These are phyloP conservation scores for Penicillium pulvis DNA, from an alignment of 495 filamentous ascomycete genomes.

Conservation along the genomic window DNA sequence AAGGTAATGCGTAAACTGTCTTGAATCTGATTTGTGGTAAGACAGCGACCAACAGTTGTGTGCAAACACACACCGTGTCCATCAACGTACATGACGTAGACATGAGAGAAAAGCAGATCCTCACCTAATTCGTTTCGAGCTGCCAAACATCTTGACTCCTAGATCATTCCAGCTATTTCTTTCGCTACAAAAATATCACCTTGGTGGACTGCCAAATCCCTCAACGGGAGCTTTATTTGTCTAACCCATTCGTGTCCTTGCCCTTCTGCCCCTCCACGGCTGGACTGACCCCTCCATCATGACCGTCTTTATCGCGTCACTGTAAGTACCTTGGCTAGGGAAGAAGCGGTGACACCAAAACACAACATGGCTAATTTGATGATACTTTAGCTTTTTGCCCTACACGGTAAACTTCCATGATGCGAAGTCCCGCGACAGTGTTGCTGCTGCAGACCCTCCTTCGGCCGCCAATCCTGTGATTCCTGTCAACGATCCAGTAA, in stretches of 20 bases:
- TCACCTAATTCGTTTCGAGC: constrained; percentile 21
- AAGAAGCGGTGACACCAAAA: background rate
- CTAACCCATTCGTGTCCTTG: constrained; percentile 13
- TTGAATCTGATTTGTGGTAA: background rate
- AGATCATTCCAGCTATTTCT: constrained; percentile 11
- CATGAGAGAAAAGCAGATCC: constrained; percentile 34
- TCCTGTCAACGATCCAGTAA: constrained; percentile 37
- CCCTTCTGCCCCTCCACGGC: constrained; percentile 14
- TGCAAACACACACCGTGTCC: background rate
- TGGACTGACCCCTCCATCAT: constrained; percentile 46
- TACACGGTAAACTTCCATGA: constrained; percentile 80
- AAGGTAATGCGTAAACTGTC: background rate
- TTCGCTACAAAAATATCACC: constrained; percentile 3
- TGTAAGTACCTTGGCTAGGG: constrained; percentile 56
- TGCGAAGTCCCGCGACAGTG: constrained; percentile 25
- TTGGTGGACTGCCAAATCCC: constrained; percentile 4
- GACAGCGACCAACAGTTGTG: background rate
- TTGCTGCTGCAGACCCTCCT: constrained; percentile 18
- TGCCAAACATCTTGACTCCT: constrained; percentile 20
- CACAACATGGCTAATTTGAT: constrained; percentile 10
- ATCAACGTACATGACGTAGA: constrained; percentile 45
- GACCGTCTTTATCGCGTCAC: constrained; percentile 82
- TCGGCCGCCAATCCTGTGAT: constrained; percentile 26
- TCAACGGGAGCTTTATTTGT: constrained; percentile 12
- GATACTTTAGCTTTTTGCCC: constrained; percentile 71